Percentiles rank a stretch among this genome's conserved stretches.
phyloP scores from a whole-genome alignment of 179 eudicot species.

The Vitellaria paradoxa region DNA sequence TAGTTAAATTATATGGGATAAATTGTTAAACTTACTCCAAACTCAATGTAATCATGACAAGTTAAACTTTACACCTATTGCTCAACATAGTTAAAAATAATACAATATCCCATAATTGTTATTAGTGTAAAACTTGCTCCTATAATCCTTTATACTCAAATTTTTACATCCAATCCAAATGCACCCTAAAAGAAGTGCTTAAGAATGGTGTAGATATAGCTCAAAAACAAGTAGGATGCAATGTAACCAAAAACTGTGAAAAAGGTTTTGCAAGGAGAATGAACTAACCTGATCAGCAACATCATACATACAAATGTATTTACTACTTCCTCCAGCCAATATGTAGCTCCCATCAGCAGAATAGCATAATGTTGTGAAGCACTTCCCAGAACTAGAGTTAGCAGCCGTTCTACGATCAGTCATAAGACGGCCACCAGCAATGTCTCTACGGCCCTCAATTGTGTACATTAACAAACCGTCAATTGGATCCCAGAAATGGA shows the following conservation, averaged over 20 bases:
- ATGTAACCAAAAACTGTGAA: background rate
- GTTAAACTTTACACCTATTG: no score
- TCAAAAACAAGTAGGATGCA: background rate
- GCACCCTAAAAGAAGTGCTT: background rate
- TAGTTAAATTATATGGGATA: no score
- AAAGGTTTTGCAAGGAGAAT: background rate
- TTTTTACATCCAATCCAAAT: no score
- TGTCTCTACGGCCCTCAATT: slow-evolving; percentile 95
- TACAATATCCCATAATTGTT: no score
- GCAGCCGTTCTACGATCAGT: slow-evolving; percentile 94
- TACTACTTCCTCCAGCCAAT: slow-evolving; percentile 95
- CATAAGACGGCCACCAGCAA: slow-evolving; percentile 92
- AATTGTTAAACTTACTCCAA: no score
- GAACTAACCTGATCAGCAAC: slow-evolving; percentile 90
- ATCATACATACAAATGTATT: slow-evolving; percentile 94
- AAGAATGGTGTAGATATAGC: slow-evolving; percentile 1
- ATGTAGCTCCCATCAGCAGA: slow-evolving; percentile 98
- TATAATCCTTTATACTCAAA: no score
- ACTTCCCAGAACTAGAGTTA: slow-evolving; percentile 86
- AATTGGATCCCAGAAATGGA: slow-evolving; percentile 96
- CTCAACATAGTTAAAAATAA: no score
- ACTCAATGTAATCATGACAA: no score
- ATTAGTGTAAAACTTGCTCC: no score
- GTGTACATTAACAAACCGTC: slow-evolving; percentile 79
- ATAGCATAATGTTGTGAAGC: slow-evolving; percentile 83